phyloP scores from a whole-genome alignment of 2,329 filamentous ascomycete genomes.

The Cladobotryum mycophilum region DNA sequence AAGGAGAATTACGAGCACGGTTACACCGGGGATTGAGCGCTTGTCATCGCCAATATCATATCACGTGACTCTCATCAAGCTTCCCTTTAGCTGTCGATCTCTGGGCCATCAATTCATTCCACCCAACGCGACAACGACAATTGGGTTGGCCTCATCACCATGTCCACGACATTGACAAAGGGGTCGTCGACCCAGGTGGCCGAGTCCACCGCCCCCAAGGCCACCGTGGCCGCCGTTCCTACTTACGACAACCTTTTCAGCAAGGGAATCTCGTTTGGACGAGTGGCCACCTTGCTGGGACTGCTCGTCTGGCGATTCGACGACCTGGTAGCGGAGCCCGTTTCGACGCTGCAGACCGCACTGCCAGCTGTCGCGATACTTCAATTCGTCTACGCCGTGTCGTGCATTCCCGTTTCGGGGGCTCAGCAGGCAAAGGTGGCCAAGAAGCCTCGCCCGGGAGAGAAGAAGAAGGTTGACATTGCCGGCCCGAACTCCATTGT shows the following conservation, averaged over 20 bases:
- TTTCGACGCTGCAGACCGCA: constrained; percentile 53
- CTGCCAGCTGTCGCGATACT: constrained; percentile 57
- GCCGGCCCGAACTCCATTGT: constrained; percentile 39
- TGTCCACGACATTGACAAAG: constrained; percentile 31
- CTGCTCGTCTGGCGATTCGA: constrained; percentile 59
- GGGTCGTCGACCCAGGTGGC: constrained; percentile 22
- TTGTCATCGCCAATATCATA: neutral
- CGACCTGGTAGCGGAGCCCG: constrained; percentile 63
- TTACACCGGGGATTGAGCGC: too few species aligned
- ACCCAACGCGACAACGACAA: constrained; percentile 21
- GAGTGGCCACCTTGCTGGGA: constrained; percentile 61
- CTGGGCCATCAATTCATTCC: too few species aligned
- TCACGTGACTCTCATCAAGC: neutral
- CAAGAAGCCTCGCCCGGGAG: constrained; percentile 47
- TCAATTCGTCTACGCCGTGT: constrained; percentile 57
- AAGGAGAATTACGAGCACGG: too few species aligned
- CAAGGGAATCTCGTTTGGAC: constrained; percentile 54
- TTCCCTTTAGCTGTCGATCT: neutral
- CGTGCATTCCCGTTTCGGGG: constrained; percentile 58
- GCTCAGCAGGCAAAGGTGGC: constrained; percentile 32
- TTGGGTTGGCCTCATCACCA: constrained; percentile 30
- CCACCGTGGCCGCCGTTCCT: constrained; percentile 31
- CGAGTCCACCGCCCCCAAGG: constrained; percentile 25
- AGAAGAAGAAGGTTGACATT: constrained; percentile 46
- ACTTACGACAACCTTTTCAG: constrained; percentile 33